Evolutionary conservation across 352 stramenopile genomes (phyloP).

Genomic region (Pythium graminicola): DNA sequence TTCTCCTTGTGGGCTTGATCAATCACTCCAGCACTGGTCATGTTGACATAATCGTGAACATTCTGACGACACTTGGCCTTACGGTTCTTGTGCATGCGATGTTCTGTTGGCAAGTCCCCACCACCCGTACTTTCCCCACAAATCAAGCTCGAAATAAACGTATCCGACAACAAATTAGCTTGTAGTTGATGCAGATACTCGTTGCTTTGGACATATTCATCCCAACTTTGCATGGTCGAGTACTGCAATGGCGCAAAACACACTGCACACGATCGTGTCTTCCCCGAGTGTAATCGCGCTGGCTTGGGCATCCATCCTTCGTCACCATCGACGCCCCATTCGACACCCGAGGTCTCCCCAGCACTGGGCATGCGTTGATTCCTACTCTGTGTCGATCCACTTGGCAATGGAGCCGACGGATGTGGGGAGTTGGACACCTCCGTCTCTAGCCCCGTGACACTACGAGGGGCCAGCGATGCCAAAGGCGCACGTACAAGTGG

Average conservation of each 20-base stretch:
- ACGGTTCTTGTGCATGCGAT: slow-evolving; percentile 82
- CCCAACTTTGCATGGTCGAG: slow-evolving; percentile 55
- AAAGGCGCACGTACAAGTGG: not conserved
- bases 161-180: slow-evolving; percentile 64
- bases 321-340: slow-evolving; percentile 32
- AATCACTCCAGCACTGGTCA: slow-evolving; percentile 74
- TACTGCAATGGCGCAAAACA: slow-evolving; percentile 78
- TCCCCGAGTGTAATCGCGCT: slow-evolving; percentile 68
- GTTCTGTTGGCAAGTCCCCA: slow-evolving; percentile 74
- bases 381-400: not conserved
- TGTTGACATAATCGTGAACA: slow-evolving; percentile 71
- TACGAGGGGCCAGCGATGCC: slow-evolving; percentile 10
- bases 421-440: slow-evolving; percentile 4
- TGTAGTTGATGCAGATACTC: slow-evolving; percentile 69
- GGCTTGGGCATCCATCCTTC: slow-evolving; percentile 85
- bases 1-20: slow-evolving; percentile 70
- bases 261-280: slow-evolving; percentile 64
- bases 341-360: not conserved
- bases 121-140: slow-evolving; percentile 59
- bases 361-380: slow-evolving; percentile 17
- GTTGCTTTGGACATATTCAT: slow-evolving; percentile 79
- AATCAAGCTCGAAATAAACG: slow-evolving; percentile 72
- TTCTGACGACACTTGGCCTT: slow-evolving; percentile 78
- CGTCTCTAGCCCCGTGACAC: slow-evolving; percentile 3
- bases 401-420: not conserved